A percentile compares a stretch with the other conserved stretches of the same genome.
phyloP scores from a whole-genome alignment of 2,329 filamentous ascomycete genomes.

The Grosmannia huntii region DNA sequence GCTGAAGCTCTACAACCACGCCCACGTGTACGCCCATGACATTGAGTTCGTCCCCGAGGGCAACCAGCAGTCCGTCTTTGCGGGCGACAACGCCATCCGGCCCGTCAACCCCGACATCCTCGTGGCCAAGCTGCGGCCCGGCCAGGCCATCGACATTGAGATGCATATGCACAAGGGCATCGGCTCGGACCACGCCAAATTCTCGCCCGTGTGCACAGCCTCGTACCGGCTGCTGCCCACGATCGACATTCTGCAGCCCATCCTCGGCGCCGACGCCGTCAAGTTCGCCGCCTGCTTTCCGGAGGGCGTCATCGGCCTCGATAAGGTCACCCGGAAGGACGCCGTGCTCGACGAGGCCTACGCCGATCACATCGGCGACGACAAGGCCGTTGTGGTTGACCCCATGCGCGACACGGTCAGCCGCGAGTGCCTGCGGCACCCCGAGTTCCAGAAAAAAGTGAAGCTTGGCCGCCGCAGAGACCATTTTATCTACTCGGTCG shows the following conservation, averaged over 20 bases:
- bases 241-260: conserved; percentile 73
- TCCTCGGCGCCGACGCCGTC: conserved; percentile 71
- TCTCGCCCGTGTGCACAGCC: conserved; percentile 89
- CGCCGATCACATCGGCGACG: conserved; percentile 62
- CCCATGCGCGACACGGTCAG: conserved; percentile 92
- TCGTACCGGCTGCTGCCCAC: conserved; percentile 83
- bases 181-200: conserved; percentile 91
- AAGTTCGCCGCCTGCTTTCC: conserved; percentile 91
- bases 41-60: conserved; percentile 68
- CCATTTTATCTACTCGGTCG: conserved; percentile 94
- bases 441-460: conserved; percentile 91
- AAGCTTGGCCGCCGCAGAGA: conserved; percentile 81
- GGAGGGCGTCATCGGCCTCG: conserved; percentile 69
- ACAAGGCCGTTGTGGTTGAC: conserved; percentile 77
- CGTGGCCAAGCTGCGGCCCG: conserved; percentile 84
- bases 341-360: conserved; percentile 51
- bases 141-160: conserved; percentile 72
- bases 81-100: conserved; percentile 52
- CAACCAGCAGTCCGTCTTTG: conserved; percentile 57
- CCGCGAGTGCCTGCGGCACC: conserved; percentile 79
- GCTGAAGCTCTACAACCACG: conserved; percentile 70
- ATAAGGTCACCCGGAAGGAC: conserved; percentile 57
- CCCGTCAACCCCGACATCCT: conserved; percentile 86
- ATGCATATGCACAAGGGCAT: conserved; percentile 94
- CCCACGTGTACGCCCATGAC: conserved; percentile 68